Base-by-base conservation (phyloP, 1,139 yeast genomes). In the Yamadazyma sp. region DNA sequence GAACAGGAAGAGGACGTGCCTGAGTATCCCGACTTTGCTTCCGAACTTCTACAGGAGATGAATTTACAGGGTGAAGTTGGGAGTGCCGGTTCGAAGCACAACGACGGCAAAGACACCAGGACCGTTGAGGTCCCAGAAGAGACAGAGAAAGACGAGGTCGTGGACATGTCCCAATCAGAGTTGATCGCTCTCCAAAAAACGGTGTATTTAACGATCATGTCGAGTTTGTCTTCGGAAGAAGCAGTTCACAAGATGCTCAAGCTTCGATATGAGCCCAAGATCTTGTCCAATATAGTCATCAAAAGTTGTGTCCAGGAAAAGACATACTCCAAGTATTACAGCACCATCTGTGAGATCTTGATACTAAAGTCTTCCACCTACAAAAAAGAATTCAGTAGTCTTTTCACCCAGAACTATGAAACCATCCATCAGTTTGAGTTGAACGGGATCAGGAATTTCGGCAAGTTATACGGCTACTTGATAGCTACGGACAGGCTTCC, bases 171-270 rank as follows among this genome's bases (percentile, higher is more conserved):
- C 0, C 84, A 83, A 40, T 63, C 81, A 1, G 81, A 80, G 29
- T 60, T 81, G 27, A 66, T 80, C 3, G 78, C 79, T 37, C 77
- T 79, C 48, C 86, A 88, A 48, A 86, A 88, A 53, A 76, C 77
- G 1, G 85, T 91, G 2, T 91, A 91, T 53, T 66, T 89, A 34
- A 83, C 94, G 0, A 69, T 92, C 23, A 89, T 87, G 86, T 87
- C 97, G n/a, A 83, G 96, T 41, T 78, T 91, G 81, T 83, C 95
- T 1, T 82, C 92, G 2, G 96, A 88, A 50, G 99, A 92, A 66
- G 94, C 96, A 1, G 89, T 87, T 0, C 98, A 91, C 60, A 91
- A 91, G 58, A 63, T 92, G 10, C 52, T 87, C 32, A 75, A 75
- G 53, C 55, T 83, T 14, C 61, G 70, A 4, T 58, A 73, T 2